Base-by-base conservation (phyloP, 2,329 filamentous ascomycete genomes). In the Cucurbitaria berberidis region DNA sequence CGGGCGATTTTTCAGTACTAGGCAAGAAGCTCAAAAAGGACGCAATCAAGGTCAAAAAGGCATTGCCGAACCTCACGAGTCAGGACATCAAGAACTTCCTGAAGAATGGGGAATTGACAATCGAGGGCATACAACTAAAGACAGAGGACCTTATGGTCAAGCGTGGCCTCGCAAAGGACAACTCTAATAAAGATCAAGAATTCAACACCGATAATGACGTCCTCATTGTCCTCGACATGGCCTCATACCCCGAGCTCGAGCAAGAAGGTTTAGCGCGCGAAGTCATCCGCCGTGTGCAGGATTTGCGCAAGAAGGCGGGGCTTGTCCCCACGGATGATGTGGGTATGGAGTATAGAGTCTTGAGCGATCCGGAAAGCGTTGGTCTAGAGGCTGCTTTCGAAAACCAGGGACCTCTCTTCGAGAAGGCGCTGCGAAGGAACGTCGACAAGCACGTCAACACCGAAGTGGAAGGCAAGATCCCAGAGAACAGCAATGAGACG, bases 11-110 rank as follows among this genome's bases (percentile, higher is more conserved):
- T 89, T 92, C 95, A 13, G 89, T 90, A 2, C 83, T 99, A 15
- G 95, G 95, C 61, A 96, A 96, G 84, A 98, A 98, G 80, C 84
- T 98, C 64, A 96, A 96, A 83, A 97, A 96, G 78, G 93, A 97
- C 68, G 90, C 92, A 61, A 86, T 87, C 61, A 91, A 89, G 72
- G 92, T 98, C 64, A 96, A 96, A 81, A 96, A 93, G 78, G 92
- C 90, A 2, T 80, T 99, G 40, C 93, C 93, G 5, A 82, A 78
- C 34, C 80, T 99, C 43, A 89, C 84, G 18, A 93, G 88, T 63
- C 86, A 90, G 10, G 85, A 96, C 63, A 91, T 96, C 55, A 90
- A 93, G 73, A 79, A 81, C 34, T 99, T 92, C 73, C 81, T 95
- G 35, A 78, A 84, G 36, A 83, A 86, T 15, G 90, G 89, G 70